These are phyloP conservation scores for Magnolia kwangsiensis DNA, from an alignment of 164 flowering plant species.

Conservation along the genomic window DNA sequence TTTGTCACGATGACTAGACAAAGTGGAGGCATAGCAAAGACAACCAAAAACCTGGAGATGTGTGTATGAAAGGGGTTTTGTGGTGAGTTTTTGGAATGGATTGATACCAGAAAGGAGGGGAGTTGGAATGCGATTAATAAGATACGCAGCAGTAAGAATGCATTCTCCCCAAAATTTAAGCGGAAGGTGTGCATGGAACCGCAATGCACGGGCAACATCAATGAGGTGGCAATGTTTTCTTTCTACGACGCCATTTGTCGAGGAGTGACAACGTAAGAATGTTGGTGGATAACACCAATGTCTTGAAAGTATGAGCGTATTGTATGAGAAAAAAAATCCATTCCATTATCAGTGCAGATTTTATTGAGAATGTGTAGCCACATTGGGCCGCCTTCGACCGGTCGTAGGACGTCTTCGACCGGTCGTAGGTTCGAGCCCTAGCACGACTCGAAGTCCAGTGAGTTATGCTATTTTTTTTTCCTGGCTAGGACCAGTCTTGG, in stretches of 20 bases:
- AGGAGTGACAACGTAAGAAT: neutral
- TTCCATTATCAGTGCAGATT: slow-evolving; percentile 1
- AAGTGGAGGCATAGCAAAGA: neutral
- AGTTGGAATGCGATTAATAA: neutral
- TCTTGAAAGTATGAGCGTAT: neutral
- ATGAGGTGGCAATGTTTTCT: neutral
- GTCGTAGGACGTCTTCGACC: too few species aligned
- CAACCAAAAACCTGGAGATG: neutral
- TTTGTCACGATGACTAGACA: neutral
- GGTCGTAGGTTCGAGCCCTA: too few species aligned
- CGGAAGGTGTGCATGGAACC: neutral
- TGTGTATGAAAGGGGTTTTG: too few species aligned
- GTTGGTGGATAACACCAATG: neutral
- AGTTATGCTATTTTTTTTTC: too few species aligned
- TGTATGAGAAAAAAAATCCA: neutral
- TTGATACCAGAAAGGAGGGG: neutral
- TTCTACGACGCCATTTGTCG: neutral
- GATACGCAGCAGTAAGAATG: neutral
- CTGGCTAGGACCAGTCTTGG: too few species aligned
- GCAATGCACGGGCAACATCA: neutral
- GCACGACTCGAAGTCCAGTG: too few species aligned
- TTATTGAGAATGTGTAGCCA: too few species aligned
- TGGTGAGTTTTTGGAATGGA: too few species aligned
- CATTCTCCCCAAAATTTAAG: slow-evolving; percentile 5
- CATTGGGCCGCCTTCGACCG: too few species aligned